Evolutionary conservation across 805 yeast species (phyloP).

Genomic region (Hemisphaericaspora nanyangensis): DNA sequence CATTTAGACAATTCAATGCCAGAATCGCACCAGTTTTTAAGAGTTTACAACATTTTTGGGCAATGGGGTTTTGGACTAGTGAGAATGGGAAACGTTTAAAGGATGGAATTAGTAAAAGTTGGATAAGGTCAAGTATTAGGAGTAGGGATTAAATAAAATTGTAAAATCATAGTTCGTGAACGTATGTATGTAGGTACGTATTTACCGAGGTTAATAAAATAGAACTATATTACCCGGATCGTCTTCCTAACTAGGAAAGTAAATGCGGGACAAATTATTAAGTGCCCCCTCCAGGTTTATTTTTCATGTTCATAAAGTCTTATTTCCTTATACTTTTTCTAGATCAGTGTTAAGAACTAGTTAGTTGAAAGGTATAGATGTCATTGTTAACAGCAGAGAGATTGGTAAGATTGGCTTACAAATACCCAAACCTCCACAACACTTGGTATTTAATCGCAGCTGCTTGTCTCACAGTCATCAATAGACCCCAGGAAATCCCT

Average conservation of each 20-base stretch:
- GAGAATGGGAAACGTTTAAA: conserved; percentile 45
- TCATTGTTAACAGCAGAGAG: conserved; percentile 48
- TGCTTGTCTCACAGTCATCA: conserved; percentile 76
- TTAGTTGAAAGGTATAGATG: too few relatives aligned
- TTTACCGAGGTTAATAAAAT: too few relatives aligned
- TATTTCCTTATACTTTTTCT: too few relatives aligned
- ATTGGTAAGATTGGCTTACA: conserved; percentile 47
- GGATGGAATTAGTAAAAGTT: conserved; percentile 52
- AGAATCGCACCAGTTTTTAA: conserved; percentile 20
- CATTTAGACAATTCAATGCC: conserved; percentile 20
- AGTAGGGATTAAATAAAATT: conserved; percentile 3
- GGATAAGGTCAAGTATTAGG: conserved; percentile 42
- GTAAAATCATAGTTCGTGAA: neutral
- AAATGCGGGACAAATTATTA: too few relatives aligned
- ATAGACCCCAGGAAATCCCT: conserved; percentile 79
- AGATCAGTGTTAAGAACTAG: too few relatives aligned
- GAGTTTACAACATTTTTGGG: conserved; percentile 54
- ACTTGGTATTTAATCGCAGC: conserved; percentile 81
- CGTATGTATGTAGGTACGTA: neutral
- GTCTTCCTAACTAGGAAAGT: too few relatives aligned
- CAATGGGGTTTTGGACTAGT: conserved; percentile 55
- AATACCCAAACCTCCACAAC: conserved; percentile 50
- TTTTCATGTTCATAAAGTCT: too few relatives aligned
- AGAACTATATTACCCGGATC: too few relatives aligned
- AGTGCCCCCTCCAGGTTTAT: too few relatives aligned